Conservation (phyloP, 768 basidiomycete genomes). For the Kwoniella botswanensis region DNA sequence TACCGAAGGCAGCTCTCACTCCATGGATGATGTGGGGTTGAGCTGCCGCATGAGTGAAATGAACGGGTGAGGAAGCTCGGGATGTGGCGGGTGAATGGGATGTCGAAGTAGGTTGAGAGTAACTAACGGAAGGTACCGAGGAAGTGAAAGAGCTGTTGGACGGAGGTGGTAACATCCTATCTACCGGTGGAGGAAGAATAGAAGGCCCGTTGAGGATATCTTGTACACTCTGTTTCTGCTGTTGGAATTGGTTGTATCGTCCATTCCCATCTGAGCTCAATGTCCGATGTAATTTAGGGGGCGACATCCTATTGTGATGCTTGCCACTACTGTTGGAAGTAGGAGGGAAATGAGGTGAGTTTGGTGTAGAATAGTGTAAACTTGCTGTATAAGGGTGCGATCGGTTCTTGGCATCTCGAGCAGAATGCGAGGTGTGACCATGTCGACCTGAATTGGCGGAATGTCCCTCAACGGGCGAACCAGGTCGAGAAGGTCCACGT, state of each 20-base stretch:
- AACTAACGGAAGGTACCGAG: constrained; percentile 34
- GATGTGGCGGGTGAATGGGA: constrained; percentile 52
- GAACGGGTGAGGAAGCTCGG: constrained; percentile 49
- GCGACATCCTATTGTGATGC: constrained; percentile 42
- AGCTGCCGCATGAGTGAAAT: constrained; percentile 31
- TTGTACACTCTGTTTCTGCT: constrained; percentile 53
- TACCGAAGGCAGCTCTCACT: constrained; percentile 84
- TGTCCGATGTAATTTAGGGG: constrained; percentile 40
- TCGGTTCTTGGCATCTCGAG: constrained; percentile 52
- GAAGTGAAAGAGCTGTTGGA: constrained; percentile 39
- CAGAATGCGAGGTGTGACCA: constrained; percentile 50
- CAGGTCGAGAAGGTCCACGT: constrained; percentile 48
- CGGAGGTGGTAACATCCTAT: constrained; percentile 54
- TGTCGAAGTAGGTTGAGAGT: constrained; percentile 52
- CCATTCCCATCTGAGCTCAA: constrained; percentile 27
- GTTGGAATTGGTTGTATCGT: constrained; percentile 1
- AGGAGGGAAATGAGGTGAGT: constrained; percentile 48
- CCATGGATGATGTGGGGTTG: constrained; percentile 63
- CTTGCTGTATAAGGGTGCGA: constrained; percentile 47
- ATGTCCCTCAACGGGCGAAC: constrained; percentile 55
- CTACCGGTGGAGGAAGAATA: constrained; percentile 49
- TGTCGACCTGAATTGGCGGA: constrained; percentile 56
- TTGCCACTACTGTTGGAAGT: constrained; percentile 13
- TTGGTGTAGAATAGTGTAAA: constrained; percentile 35
- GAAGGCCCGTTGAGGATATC: constrained; percentile 57